These are phyloP conservation scores for Podaxis mareebaensis DNA, from an alignment of 768 basidiomycete genomes.

Conservation along the genomic window DNA sequence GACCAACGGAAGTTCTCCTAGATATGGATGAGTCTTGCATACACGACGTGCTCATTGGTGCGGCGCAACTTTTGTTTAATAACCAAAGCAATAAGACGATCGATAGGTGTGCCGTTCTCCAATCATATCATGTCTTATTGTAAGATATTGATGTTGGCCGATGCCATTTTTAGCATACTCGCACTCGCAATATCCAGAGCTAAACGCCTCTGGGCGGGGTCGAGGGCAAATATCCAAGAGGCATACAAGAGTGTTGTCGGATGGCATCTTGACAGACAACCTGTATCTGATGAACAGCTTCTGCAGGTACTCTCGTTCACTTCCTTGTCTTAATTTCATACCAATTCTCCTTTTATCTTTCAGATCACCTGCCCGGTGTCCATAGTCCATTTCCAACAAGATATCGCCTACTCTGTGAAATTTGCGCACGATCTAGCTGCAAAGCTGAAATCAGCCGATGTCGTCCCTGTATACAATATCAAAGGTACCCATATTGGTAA, in stretches of 20 bases:
- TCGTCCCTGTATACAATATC: constrained; percentile 22
- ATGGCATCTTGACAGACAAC: constrained; percentile 22
- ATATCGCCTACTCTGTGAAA: constrained; percentile 30
- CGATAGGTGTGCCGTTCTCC: constrained; percentile 18
- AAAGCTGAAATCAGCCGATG: constrained; percentile 22
- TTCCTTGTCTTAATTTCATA: background rate
- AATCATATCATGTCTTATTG: background rate
- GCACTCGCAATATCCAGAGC: constrained; percentile 12
- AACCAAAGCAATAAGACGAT: constrained; percentile 19
- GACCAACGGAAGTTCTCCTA: constrained; percentile 4
- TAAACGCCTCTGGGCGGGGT: constrained; percentile 20
- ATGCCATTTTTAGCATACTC: constrained; percentile 14
- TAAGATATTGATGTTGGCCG: background rate
- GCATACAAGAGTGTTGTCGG: constrained; percentile 18
- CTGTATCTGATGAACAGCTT: constrained; percentile 17
- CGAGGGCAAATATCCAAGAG: constrained; percentile 20
- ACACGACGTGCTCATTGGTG: constrained; percentile 24
- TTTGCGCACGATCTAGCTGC: constrained; percentile 22
- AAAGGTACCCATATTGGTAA: constrained; percentile 31
- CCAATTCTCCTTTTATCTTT: background rate
- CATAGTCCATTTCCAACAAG: constrained; percentile 31
- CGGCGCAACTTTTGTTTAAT: constrained; percentile 25
- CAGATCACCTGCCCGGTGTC: constrained; percentile 29
- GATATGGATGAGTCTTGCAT: constrained; percentile 15
- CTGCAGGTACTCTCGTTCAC: constrained; percentile 20